Base-by-base conservation (phyloP, 2,329 filamentous ascomycete species). In the Dothideomycetidae sp. region DNA sequence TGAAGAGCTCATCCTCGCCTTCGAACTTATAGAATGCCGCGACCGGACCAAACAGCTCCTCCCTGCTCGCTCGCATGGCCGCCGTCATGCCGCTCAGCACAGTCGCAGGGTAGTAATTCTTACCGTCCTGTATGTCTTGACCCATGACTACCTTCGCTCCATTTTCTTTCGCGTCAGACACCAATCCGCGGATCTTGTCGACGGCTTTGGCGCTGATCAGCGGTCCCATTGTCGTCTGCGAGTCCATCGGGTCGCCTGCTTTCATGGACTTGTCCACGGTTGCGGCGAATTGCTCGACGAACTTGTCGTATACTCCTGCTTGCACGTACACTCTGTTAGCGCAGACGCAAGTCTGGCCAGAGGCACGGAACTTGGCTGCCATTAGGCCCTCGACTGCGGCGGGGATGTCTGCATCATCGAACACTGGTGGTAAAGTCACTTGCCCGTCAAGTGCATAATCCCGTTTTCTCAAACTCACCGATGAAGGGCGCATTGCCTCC, bases 281-380 rank as follows among this genome's bases (percentile, higher is more conserved):
- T 31, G 62, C 62, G 4, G 67, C 61, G 39, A 81, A 77, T 19
- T 64, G 56, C 10, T 58, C 50, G 0, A 70, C 67, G 21, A 79
- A 70, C 17, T 66, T 52, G 30, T 70, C 62, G 44, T 69, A 68
- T 9, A 70, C 57, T 7, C 64, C 64, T 23, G 57, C 55, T 46
- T 71, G 67, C 2, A 71, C 61, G 45, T 67, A 68, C 41, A 70
- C 63, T 0, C 67, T 58, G 50, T 70, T 71, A 5, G 51, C 50
- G 13, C 43, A 12, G 7, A 54, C 50, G 33, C 52, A 55, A 5
- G 52, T 53, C 37, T 55, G 52, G 1, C 52, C 52, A 3, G 44
- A 43, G 13, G 44, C 43, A 5, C 51, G 37, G 31, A 53, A 56
- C 40, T 56, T 56, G 12, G 37, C 37, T 2, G 48, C 9, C 10